phyloP scores from a whole-genome alignment of 768 basidiomycete genomes.

The Hortiboletus flavorubellus region DNA sequence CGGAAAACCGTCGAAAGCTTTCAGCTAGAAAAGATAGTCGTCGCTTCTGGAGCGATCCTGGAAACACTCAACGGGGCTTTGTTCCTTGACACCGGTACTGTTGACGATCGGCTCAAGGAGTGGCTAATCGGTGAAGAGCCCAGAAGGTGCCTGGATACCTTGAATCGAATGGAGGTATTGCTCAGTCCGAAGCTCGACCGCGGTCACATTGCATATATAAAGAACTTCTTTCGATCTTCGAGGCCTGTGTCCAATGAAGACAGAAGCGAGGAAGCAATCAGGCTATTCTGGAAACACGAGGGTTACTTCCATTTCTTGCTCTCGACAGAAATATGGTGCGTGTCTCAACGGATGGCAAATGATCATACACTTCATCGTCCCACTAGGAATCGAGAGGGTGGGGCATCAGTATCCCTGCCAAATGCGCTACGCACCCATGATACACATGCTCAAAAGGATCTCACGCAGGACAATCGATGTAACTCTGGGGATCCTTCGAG shows the following conservation, averaged over 20 bases:
- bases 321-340: slow-evolving; percentile 12
- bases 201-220: no score
- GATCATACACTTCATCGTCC: not conserved
- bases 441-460: no score
- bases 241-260: not conserved
- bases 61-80: no score
- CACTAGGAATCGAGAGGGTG: slow-evolving; percentile 3
- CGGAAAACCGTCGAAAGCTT: not conserved
- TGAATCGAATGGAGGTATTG: no score
- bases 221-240: not conserved
- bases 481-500: not conserved
- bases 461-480: no score
- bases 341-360: not conserved
- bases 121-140: no score
- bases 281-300: not conserved
- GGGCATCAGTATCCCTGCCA: no score
- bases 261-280: slow-evolving; percentile 1
- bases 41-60: no score
- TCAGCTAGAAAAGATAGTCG: slow-evolving; percentile 1
- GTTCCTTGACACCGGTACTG: no score
- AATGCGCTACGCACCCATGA: not conserved
- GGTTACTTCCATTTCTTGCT: slow-evolving; percentile 14
- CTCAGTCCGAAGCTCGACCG: no score
- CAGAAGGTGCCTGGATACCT: no score
- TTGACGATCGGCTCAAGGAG: no score